Evolutionary conservation across 257 asterid species (phyloP).

Genomic region (Striga asiatica): DNA sequence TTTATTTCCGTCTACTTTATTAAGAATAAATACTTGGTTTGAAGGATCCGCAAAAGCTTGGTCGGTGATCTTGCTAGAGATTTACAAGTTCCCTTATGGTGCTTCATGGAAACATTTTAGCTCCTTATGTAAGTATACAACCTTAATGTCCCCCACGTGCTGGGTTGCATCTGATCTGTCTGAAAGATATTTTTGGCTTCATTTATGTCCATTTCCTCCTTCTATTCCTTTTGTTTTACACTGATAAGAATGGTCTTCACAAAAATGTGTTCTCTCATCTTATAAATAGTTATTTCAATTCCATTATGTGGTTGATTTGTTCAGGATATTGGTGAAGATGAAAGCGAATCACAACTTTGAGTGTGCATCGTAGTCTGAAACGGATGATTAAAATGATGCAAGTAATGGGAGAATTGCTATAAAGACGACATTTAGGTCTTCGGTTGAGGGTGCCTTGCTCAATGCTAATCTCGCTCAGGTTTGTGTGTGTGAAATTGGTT

Average conservation of each 20-base stretch:
- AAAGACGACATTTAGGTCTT: no score
- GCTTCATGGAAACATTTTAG: slow-evolving; percentile 79
- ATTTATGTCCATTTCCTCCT: background rate
- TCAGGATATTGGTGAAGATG: slow-evolving; percentile 77
- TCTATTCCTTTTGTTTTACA: slow-evolving; percentile 8
- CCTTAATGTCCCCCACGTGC: slow-evolving; percentile 10
- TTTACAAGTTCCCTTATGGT: slow-evolving; percentile 78
- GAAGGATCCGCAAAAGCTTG: slow-evolving; percentile 90
- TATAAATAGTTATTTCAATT: background rate
- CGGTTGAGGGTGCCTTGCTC: no score
- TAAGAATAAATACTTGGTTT: slow-evolving; percentile 16
- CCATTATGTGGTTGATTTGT: slow-evolving; percentile 13
- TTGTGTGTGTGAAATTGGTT: no score
- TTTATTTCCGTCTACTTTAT: slow-evolving; percentile 8
- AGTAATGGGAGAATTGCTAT: no score
- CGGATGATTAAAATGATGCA: slow-evolving; percentile 63
- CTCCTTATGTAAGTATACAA: slow-evolving; percentile 69
- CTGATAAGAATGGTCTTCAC: background rate
- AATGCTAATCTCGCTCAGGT: no score
- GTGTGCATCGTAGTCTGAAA: slow-evolving; percentile 66
- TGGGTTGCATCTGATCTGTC: background rate
- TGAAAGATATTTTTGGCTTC: background rate
- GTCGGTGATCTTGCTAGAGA: slow-evolving; percentile 88
- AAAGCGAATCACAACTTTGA: slow-evolving; percentile 52
- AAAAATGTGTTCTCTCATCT: background rate